Evolutionary conservation across 129 eudicot genomes (phyloP).

Genomic region (Dittrichia graveolens): DNA sequence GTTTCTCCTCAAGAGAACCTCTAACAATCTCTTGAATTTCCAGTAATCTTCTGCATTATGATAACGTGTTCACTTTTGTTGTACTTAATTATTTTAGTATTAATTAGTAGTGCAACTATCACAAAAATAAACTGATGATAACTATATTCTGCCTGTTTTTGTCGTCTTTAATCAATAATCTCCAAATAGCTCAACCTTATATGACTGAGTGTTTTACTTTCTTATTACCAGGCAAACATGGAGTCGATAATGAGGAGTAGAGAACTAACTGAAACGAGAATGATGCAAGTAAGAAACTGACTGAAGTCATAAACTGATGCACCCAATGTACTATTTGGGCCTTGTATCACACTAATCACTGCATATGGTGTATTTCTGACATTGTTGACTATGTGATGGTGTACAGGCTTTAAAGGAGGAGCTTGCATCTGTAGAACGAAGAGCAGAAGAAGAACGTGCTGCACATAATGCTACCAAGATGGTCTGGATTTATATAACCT

Average conservation of each 20-base stretch:
- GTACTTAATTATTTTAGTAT: conserved; percentile 21
- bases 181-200: conserved; percentile 18
- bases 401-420: conserved; percentile 92
- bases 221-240: conserved; percentile 75
- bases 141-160: background rate
- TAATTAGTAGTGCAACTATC: background rate
- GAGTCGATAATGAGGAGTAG: conserved; percentile 90
- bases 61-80: conserved; percentile 15
- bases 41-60: conserved; percentile 19
- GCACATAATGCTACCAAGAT: conserved; percentile 90
- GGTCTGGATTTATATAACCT: conserved; percentile 39
- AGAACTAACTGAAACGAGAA: conserved; percentile 94
- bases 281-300: conserved; percentile 89
- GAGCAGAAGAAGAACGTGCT: conserved; percentile 98
- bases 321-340: background rate
- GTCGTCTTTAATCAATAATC: background rate
- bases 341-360: conserved; percentile 8
- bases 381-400: conserved; percentile 16
- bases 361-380: conserved; percentile 10
- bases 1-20: conserved; percentile 4
- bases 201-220: conserved; percentile 18
- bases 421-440: conserved; percentile 78
- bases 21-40: conserved; percentile 2
- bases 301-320: conserved; percentile 23
- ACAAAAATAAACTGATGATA: conserved; percentile 18